A percentile compares a stretch with the other conserved stretches of the same genome.
These are phyloP conservation scores for Alternaria rosae DNA, from an alignment of 2,329 filamentous ascomycete species.

Conservation along the genomic window DNA sequence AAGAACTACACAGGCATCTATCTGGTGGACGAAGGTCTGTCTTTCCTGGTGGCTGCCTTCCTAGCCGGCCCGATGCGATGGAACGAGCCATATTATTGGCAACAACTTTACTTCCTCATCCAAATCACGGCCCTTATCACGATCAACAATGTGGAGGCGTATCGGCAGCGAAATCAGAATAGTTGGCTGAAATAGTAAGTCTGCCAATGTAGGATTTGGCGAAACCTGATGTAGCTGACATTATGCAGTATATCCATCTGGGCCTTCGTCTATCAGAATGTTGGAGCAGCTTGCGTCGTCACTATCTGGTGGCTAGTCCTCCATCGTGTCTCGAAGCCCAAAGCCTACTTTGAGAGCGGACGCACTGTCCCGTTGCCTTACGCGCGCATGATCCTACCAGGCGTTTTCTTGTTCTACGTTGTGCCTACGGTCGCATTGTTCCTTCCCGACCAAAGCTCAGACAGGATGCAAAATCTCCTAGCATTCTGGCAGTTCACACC, in stretches of 20 bases:
- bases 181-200: slow-evolving; percentile 31
- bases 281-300: slow-evolving; percentile 21
- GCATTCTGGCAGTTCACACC: slow-evolving; percentile 27
- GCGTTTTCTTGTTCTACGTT: slow-evolving; percentile 17
- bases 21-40: slow-evolving; percentile 13
- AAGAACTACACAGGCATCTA: slow-evolving; percentile 21
- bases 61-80: slow-evolving; percentile 14
- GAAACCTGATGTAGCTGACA: neutral
- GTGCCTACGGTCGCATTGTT: slow-evolving; percentile 22
- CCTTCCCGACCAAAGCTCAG: slow-evolving; percentile 3
- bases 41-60: slow-evolving; percentile 23
- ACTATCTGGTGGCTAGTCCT: slow-evolving; percentile 22
- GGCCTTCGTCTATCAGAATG: slow-evolving; percentile 23
- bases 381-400: slow-evolving; percentile 20
- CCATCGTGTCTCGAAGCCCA: slow-evolving; percentile 16
- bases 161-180: slow-evolving; percentile 18
- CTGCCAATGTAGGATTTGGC: neutral
- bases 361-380: slow-evolving; percentile 21
- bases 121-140: slow-evolving; percentile 16
- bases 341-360: slow-evolving; percentile 22
- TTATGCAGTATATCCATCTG: slow-evolving; percentile 13
- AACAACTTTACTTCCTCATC: slow-evolving; percentile 23
- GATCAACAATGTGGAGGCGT: slow-evolving; percentile 25
- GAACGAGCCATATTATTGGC: slow-evolving; percentile 26
- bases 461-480: slow-evolving; percentile 12